These are phyloP conservation scores for Bisporella sp. DNA, from an alignment of 2,329 filamentous ascomycete genomes.

Conservation along the genomic window DNA sequence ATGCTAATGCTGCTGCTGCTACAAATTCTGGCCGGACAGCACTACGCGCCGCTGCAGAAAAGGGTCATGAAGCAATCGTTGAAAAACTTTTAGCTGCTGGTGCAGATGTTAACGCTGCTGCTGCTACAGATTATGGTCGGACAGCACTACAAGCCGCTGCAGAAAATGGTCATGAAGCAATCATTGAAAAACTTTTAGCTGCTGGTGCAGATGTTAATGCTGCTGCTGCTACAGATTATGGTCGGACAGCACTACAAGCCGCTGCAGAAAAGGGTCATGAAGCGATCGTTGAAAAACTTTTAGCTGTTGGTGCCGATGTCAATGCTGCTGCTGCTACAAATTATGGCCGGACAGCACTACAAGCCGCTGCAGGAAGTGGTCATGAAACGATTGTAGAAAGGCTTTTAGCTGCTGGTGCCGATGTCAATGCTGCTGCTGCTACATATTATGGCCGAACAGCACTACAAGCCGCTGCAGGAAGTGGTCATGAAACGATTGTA, in stretches of 20 bases:
- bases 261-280: constrained; percentile 11
- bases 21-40: constrained; percentile 27
- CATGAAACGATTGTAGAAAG: neutral
- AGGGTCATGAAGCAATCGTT: too few species aligned
- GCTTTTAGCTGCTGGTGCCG: too few species aligned
- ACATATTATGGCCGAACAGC: constrained; percentile 27
- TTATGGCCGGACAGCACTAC: constrained; percentile 3
- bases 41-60: constrained; percentile 29
- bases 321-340: constrained; percentile 20
- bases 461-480: constrained; percentile 29
- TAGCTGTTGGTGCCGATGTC: constrained; percentile 31
- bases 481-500: too few species aligned
- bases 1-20: too few species aligned
- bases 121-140: neutral
- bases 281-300: constrained; percentile 14
- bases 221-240: constrained; percentile 9
- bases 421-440: too few species aligned
- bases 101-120: constrained; percentile 31
- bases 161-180: constrained; percentile 2
- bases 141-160: constrained; percentile 7
- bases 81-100: constrained; percentile 28
- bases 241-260: constrained; percentile 33
- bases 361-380: constrained; percentile 3
- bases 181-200: too few species aligned
- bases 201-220: too few species aligned